Conservation (phyloP, 2,329 filamentous ascomycete genomes). For the Cordyceps cateniannulata region DNA sequence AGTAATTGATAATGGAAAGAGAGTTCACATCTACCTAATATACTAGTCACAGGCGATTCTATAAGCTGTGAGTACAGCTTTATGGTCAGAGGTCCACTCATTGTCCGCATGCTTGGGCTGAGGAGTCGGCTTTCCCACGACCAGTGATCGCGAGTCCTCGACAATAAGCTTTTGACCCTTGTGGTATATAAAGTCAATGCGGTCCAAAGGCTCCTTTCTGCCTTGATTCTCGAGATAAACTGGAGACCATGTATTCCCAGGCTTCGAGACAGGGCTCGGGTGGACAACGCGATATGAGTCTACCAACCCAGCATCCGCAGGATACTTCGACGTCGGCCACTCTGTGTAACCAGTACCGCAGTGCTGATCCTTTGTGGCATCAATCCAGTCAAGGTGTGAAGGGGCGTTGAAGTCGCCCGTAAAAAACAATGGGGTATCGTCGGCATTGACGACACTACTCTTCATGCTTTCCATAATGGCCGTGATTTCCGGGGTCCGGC, state of each 20-base stretch:
- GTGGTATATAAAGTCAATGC: conserved; percentile 38
- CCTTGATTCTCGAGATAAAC: conserved; percentile 27
- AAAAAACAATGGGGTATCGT: conserved; percentile 29
- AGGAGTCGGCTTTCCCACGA: conserved; percentile 28
- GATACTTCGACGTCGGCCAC: conserved; percentile 33
- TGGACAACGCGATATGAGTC: conserved; percentile 34
- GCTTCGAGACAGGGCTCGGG: conserved; percentile 26
- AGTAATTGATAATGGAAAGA: too few relatives aligned
- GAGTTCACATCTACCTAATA: too few relatives aligned
- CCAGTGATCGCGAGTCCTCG: conserved; percentile 22
- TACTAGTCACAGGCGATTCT: too few relatives aligned
- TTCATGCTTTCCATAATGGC: conserved; percentile 29
- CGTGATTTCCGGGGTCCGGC: conserved; percentile 32
- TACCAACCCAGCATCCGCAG: conserved; percentile 28
- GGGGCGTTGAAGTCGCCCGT: conserved; percentile 38
- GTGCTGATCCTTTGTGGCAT: conserved; percentile 26
- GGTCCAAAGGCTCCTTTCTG: conserved; percentile 30
- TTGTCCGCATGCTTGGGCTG: conserved; percentile 30
- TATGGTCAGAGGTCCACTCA: conserved; percentile 37
- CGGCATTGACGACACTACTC: conserved; percentile 23
- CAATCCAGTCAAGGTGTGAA: conserved; percentile 36
- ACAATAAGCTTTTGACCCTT: conserved; percentile 28
- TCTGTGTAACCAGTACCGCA: conserved; percentile 28
- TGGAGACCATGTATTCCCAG: conserved; percentile 36
- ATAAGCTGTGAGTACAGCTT: conserved; percentile 26